Evolutionary conservation across 495 filamentous ascomycete genomes (phyloP).

Genomic region (Aspergillus sparsus): DNA sequence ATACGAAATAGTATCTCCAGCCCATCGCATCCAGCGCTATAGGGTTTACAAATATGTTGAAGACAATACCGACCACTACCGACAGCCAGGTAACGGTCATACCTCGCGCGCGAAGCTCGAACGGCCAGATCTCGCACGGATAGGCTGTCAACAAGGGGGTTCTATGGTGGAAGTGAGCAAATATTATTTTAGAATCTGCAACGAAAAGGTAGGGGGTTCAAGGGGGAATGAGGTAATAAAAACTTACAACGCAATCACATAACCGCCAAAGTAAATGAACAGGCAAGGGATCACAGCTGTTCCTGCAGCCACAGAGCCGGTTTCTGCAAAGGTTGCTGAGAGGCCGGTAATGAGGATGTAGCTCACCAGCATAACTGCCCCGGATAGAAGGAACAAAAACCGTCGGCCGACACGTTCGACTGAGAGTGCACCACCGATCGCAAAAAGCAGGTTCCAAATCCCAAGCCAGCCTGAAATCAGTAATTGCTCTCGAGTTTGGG

Average conservation of each 20-base stretch:
- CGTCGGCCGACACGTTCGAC: constrained; percentile 60
- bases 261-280: constrained; percentile 59
- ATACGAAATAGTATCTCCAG: constrained; percentile 64
- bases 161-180: constrained; percentile 10
- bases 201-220: too few species aligned
- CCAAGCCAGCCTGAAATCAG: constrained; percentile 31
- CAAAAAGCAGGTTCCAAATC: constrained; percentile 50
- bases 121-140: constrained; percentile 64
- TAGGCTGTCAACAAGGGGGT: constrained; percentile 65
- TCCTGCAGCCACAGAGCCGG: constrained; percentile 35
- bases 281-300: constrained; percentile 60
- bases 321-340: constrained; percentile 52
- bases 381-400: constrained; percentile 55
- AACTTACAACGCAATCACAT: constrained; percentile 56
- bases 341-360: constrained; percentile 59
- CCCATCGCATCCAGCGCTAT: constrained; percentile 55
- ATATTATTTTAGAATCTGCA: background rate
- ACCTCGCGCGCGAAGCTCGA: constrained; percentile 64
- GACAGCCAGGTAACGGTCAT: constrained; percentile 62
- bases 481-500: constrained; percentile 45
- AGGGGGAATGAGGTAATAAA: background rate
- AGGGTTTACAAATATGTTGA: constrained; percentile 59
- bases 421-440: constrained; percentile 51
- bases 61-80: constrained; percentile 54
- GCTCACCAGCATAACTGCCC: constrained; percentile 55